A percentile compares a stretch with the other conserved stretches of the same genome.
These are phyloP conservation scores for Trichoderma citrinoviride DNA, from an alignment of 2,329 filamentous ascomycete species.

Conservation along the genomic window DNA sequence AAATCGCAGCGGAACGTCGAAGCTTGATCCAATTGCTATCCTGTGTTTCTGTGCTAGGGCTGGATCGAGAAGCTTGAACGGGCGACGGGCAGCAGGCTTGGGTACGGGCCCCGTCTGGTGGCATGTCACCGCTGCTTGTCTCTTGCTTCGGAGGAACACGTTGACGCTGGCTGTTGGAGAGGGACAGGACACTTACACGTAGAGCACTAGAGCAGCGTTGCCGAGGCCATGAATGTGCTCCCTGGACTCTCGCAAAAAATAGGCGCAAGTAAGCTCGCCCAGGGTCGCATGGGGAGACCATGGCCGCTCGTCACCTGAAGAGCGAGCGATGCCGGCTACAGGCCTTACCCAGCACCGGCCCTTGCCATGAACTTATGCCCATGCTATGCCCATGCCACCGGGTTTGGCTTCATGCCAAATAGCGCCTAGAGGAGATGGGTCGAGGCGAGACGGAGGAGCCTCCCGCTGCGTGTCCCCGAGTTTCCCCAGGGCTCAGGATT, in stretches of 20 bases:
- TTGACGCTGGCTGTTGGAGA: neutral
- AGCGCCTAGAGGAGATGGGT: neutral
- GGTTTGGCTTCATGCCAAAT: neutral
- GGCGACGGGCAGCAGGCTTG: neutral
- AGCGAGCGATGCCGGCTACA: conserved; percentile 14
- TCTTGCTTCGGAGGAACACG: neutral
- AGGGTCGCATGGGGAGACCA: neutral
- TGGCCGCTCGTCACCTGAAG: conserved; percentile 11
- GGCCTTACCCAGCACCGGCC: neutral
- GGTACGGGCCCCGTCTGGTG: neutral
- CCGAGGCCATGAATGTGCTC: no score
- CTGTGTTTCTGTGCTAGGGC: neutral
- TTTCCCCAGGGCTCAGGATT: conserved; percentile 16
- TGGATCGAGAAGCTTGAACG: conserved; percentile 9
- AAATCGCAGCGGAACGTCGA: neutral
- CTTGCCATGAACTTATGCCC: neutral
- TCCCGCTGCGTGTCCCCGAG: conserved; percentile 2
- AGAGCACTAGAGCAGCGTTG: neutral
- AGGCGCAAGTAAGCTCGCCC: neutral
- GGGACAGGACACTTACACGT: neutral
- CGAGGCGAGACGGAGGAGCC: neutral
- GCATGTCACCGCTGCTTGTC: conserved; percentile 5
- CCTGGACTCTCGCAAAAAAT: no score
- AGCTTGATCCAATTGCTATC: no score
- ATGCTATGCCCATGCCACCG: neutral